Conservation (phyloP, 805 yeast genomes). For the Brettanomyces bruxellensis region DNA sequence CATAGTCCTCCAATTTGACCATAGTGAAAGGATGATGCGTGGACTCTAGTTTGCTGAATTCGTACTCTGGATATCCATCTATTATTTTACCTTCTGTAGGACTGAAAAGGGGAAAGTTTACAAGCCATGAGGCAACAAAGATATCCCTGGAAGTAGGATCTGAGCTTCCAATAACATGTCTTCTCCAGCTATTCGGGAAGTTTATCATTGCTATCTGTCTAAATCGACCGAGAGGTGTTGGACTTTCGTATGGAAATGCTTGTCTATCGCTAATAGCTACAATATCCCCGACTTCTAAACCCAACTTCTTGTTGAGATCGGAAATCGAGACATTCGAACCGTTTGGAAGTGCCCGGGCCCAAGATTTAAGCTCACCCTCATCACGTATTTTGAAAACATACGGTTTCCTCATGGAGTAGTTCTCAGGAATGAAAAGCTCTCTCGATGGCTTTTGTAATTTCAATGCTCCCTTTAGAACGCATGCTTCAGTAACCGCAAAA, state of each 20-base stretch:
- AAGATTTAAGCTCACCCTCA: slow-evolving; percentile 28
- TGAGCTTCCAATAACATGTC: slow-evolving; percentile 22
- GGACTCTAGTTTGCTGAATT: slow-evolving; percentile 39
- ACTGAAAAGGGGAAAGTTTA: slow-evolving; percentile 85
- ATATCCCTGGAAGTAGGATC: slow-evolving; percentile 20
- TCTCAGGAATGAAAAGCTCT: slow-evolving; percentile 25
- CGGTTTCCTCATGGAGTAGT: slow-evolving; percentile 53
- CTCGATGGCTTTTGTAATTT: slow-evolving; percentile 24
- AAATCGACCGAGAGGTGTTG: slow-evolving; percentile 86
- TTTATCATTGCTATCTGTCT: slow-evolving; percentile 63
- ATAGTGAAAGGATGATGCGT: slow-evolving; percentile 98
- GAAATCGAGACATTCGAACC: slow-evolving; percentile 1
- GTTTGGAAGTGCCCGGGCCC: slow-evolving; percentile 31
- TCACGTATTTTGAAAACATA: slow-evolving; percentile 40
- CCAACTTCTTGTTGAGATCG: slow-evolving; percentile 25
- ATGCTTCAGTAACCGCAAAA: slow-evolving; percentile 68
- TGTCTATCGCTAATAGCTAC: slow-evolving; percentile 76
- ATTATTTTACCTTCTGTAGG: slow-evolving; percentile 43
- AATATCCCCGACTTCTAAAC: slow-evolving; percentile 57
- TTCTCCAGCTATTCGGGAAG: slow-evolving; percentile 42
- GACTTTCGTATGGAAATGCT: slow-evolving; percentile 69
- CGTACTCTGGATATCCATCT: slow-evolving; percentile 51
- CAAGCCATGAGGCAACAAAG: slow-evolving; percentile 74
- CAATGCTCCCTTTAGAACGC: slow-evolving; percentile 49
- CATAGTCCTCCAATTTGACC: slow-evolving; percentile 67